These are phyloP conservation scores for Vanrija humicola DNA, from an alignment of 1,284 basidiomycete genomes.

Conservation along the genomic window DNA sequence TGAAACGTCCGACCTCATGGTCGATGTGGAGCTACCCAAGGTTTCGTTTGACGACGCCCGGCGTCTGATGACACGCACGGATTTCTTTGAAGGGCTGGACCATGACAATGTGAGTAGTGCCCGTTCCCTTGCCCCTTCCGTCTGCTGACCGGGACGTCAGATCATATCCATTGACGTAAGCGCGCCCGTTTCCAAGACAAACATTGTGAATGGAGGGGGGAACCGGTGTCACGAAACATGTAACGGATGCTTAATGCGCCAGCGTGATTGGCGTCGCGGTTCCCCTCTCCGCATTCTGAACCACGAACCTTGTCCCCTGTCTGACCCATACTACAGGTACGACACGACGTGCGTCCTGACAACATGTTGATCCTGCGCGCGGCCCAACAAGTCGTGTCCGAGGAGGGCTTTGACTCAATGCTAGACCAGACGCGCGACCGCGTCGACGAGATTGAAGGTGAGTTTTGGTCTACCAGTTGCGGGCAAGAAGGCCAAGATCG, in stretches of 20 bases:
- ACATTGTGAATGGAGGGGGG: not conserved
- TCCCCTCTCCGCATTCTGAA: too few species aligned
- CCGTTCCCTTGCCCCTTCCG: not conserved
- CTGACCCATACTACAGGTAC: conserved; percentile 46
- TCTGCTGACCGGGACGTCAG: conserved; percentile 50
- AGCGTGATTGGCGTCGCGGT: not conserved
- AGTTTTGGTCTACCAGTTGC: conserved; percentile 4
- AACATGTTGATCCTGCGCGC: conserved; percentile 69
- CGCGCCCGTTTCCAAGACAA: not conserved
- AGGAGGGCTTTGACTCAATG: conserved; percentile 67
- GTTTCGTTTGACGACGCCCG: conserved; percentile 46
- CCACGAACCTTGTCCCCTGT: too few species aligned
- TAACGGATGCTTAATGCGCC: not conserved
- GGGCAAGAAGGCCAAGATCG: too few species aligned
- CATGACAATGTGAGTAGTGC: conserved; percentile 41
- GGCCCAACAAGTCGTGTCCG: conserved; percentile 63
- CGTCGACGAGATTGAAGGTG: conserved; percentile 58
- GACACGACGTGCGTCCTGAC: conserved; percentile 73
- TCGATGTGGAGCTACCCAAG: conserved; percentile 32
- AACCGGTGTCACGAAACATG: too few species aligned
- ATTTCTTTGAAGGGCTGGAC: conserved; percentile 63
- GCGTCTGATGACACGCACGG: conserved; percentile 74
- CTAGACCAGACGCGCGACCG: conserved; percentile 66
- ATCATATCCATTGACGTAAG: conserved; percentile 73
- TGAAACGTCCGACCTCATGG: not conserved